Base-by-base conservation (phyloP, 1,139 yeast genomes). In the Kodamaea alishanica region DNA sequence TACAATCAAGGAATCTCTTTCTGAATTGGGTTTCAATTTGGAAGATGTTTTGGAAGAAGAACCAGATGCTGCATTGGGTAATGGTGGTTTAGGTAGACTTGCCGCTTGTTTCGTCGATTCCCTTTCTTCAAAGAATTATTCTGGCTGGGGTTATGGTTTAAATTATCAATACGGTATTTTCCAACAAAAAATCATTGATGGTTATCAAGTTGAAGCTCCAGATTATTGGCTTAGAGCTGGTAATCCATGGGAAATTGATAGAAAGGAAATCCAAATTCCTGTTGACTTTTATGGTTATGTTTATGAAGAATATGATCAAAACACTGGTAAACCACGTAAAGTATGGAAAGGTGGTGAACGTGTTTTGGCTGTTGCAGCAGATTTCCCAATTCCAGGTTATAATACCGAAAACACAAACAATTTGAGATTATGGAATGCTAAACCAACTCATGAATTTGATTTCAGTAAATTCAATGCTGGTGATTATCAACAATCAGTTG, bases 111-210 rank as follows among this genome's bases (percentile, higher is more conserved):
- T 87, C 57, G 79, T 90, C 39, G 97, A 90, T 65, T 87, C 96
- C 1, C 69, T 90, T 57, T 80, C 95, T 27, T 81, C 95, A 6
- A 83, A 85, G 51, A 82, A 87, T 60, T 87, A 86, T 61, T 89
- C 95, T 26, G 96, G 95, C 38, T 89, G 97, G 97, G 97, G 97
- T 46, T 90, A 90, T 61, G 97, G 97, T 44, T 71, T 89, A 51
- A 82, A 95, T 58, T 89, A 89, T 65, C 90, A 88, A 63, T 89
- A 89, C 59, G 97, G 96, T 61, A 90, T 90, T 52, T 90, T 90
- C 65, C 79, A 88, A 52, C 97, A 90, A 65, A 81, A 82, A 60
- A 88, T 90, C 56, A 75, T 88, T 49, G 88, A 90, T 56, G 97
- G 97, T 10, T 86, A 86, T 63, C 97, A 90, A 65, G 94, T 89